Percentiles rank a stretch among this genome's conserved stretches.
Evolutionary conservation across 495 filamentous ascomycete species (phyloP).

Genomic region (Penicillium mononematosum): DNA sequence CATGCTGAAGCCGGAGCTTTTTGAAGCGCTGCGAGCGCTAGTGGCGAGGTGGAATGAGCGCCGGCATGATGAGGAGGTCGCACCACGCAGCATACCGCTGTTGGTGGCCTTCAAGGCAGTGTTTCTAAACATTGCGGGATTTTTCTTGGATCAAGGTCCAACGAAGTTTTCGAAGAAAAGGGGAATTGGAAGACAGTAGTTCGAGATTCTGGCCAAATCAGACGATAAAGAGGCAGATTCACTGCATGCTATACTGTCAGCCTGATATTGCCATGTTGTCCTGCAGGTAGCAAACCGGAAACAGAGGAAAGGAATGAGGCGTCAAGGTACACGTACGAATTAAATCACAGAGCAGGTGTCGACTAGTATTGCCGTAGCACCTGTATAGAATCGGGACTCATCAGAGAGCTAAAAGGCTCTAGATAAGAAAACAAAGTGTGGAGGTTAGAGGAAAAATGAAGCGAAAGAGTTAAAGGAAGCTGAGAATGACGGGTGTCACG

Average conservation of each 20-base stretch:
- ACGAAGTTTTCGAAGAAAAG: constrained; percentile 15
- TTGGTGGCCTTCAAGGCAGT: constrained; percentile 48
- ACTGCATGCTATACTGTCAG: constrained; percentile 17
- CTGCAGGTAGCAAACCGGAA: constrained; percentile 27
- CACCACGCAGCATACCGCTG: constrained; percentile 52
- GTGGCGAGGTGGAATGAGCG: constrained; percentile 49
- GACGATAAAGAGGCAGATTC: constrained; percentile 14
- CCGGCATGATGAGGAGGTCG: constrained; percentile 46
- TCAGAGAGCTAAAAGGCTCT: constrained; percentile 46
- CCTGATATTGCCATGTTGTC: constrained; percentile 26
- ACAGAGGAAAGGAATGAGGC: constrained; percentile 37
- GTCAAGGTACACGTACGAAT: constrained; percentile 19
- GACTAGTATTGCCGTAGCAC: constrained; percentile 50
- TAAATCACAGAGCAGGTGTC: constrained; percentile 37
- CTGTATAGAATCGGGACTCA: constrained; percentile 45
- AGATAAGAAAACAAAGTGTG: constrained; percentile 22
- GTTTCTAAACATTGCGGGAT: constrained; percentile 47
- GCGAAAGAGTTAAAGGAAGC: constrained; percentile 19
- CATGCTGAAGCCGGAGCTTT: constrained; percentile 46
- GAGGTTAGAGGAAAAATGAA: constrained; percentile 16
- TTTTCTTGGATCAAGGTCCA: constrained; percentile 26
- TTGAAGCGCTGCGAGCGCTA: constrained; percentile 41
- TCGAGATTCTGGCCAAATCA: constrained; percentile 5
- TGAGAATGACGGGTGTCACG: constrained; percentile 24
- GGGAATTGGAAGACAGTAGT: constrained; percentile 10